phyloP scores from a whole-genome alignment of 257 asterid species.

The Leptodermis oblonga region DNA sequence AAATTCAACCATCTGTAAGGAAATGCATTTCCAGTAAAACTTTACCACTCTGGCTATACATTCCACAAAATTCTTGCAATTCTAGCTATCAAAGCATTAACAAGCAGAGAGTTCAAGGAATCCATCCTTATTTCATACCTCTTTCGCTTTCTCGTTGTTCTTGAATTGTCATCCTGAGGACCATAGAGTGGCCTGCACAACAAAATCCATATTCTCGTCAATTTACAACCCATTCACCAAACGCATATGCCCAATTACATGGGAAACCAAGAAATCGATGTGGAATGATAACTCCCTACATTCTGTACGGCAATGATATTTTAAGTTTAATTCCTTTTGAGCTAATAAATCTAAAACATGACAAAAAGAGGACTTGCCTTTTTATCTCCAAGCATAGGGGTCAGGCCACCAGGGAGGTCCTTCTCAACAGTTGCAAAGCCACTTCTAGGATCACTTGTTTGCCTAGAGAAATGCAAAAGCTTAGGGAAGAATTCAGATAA shows the following conservation, averaged over 20 bases:
- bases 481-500: too few species aligned
- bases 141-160: constrained; percentile 60
- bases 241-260: background rate
- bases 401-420: too few species aligned
- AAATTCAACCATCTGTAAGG: constrained; percentile 31
- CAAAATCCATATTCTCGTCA: constrained; percentile 21
- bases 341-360: background rate
- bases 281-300: background rate
- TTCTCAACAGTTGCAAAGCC: too few species aligned
- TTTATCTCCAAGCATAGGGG: too few species aligned
- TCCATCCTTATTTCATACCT: constrained; percentile 49
- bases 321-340: background rate
- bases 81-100: background rate
- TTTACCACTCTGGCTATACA: background rate
- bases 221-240: constrained; percentile 7
- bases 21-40: background rate
- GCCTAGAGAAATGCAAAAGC: too few species aligned
- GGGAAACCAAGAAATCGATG: constrained; percentile 1
- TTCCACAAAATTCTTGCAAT: background rate
- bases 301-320: too few species aligned
- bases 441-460: too few species aligned
- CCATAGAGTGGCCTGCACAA: constrained; percentile 58
- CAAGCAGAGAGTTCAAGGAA: constrained; percentile 1
- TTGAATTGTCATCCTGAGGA: constrained; percentile 28
- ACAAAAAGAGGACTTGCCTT: too few species aligned